phyloP scores from a whole-genome alignment of 768 basidiomycete species.

The Bullera alba region DNA sequence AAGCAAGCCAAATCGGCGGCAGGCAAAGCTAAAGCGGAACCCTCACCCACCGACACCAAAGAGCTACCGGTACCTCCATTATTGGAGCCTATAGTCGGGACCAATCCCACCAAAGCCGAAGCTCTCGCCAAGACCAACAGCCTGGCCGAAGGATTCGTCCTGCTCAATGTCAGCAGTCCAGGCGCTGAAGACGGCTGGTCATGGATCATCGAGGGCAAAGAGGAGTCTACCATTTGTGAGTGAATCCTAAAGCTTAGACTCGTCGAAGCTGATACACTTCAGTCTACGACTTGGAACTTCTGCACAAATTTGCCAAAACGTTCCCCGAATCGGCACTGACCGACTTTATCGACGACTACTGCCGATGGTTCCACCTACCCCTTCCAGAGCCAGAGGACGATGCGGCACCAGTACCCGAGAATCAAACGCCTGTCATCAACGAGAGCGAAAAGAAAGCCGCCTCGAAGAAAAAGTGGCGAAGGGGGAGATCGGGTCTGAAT shows the following conservation, averaged over 20 bases:
- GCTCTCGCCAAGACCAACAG: slow-evolving; percentile 62
- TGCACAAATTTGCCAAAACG: slow-evolving; percentile 59
- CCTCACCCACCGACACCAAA: slow-evolving; percentile 22
- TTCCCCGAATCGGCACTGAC: slow-evolving; percentile 61
- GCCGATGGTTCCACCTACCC: slow-evolving; percentile 55
- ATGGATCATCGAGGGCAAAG: slow-evolving; percentile 64
- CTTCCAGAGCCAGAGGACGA: slow-evolving; percentile 49
- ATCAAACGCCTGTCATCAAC: not conserved
- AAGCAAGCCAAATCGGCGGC: slow-evolving; percentile 1
- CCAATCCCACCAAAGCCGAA: slow-evolving; percentile 33
- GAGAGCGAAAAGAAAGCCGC: slow-evolving; percentile 7
- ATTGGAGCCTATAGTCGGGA: slow-evolving; percentile 50
- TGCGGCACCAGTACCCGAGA: slow-evolving; percentile 19
- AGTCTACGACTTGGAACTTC: slow-evolving; percentile 53
- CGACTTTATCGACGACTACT: slow-evolving; percentile 60
- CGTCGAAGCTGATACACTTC: slow-evolving; percentile 1
- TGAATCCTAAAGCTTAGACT: not conserved
- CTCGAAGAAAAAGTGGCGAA: slow-evolving; percentile 6
- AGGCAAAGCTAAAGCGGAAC: not conserved
- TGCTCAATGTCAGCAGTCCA: slow-evolving; percentile 54
- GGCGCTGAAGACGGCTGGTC: slow-evolving; percentile 79
- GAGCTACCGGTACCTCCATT: slow-evolving; percentile 10
- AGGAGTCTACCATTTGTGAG: slow-evolving; percentile 46
- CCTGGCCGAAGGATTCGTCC: slow-evolving; percentile 65
- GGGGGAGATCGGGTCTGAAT: slow-evolving; percentile 16